Conservation (phyloP, 225 moss, liverwort and hornwort species). For the Marchantia paleacea region DNA sequence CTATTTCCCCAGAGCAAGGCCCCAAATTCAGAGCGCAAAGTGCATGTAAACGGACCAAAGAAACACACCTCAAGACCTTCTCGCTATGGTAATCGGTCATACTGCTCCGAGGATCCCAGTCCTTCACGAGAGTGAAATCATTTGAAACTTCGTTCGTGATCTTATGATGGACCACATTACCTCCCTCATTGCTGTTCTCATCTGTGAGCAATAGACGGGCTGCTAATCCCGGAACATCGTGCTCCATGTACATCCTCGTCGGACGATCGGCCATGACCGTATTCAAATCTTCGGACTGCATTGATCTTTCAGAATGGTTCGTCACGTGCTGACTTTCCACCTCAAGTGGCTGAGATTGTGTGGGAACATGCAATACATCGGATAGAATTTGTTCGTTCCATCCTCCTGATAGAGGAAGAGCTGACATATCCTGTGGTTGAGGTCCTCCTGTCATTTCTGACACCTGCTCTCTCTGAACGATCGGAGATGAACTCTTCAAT, state of each 20-base stretch:
- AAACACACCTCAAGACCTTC: background rate
- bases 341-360: background rate
- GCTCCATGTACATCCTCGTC: background rate
- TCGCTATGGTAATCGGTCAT: background rate
- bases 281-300: background rate
- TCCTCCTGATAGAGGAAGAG: background rate
- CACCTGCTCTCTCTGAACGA: background rate
- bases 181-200: background rate
- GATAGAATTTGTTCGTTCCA: background rate
- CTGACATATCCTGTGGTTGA: background rate
- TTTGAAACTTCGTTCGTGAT: background rate
- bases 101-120: background rate
- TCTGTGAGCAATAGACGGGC: background rate
- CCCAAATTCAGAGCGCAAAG: background rate
- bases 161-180: background rate
- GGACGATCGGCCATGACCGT: background rate
- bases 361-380: background rate
- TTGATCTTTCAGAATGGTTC: background rate
- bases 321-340: background rate
- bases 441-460: background rate
- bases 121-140: background rate
- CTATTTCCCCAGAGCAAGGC: background rate
- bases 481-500: background rate
- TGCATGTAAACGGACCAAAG: background rate
- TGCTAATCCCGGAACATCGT: background rate